Percentiles rank a stretch among this genome's conserved stretches.
These are phyloP conservation scores for Penstemon newberryi DNA, from an alignment of 257 asterid species.

Conservation along the genomic window DNA sequence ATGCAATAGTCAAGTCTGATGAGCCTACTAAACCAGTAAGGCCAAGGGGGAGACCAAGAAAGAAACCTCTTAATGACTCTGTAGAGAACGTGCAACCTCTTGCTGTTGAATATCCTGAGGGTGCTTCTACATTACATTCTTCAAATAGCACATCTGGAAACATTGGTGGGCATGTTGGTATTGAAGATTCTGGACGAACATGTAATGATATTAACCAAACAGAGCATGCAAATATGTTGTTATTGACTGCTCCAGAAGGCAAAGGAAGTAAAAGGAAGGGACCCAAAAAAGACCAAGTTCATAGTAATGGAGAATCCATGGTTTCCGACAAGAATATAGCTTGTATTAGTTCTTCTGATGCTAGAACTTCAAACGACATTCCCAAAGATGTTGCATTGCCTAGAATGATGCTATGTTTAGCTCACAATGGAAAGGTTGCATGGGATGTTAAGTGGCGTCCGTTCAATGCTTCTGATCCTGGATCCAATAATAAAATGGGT, in stretches of 20 bases:
- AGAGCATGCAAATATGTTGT: constrained; percentile 23
- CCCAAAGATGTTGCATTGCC: constrained; percentile 73
- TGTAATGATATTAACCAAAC: constrained; percentile 24
- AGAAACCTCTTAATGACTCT: constrained; percentile 41
- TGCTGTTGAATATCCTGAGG: constrained; percentile 37
- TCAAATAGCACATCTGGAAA: constrained; percentile 30
- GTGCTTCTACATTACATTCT: constrained; percentile 21
- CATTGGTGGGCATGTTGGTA: constrained; percentile 15
- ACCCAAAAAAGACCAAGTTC: constrained; percentile 30
- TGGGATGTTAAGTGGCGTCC: constrained; percentile 99
- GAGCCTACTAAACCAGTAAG: constrained; percentile 25
- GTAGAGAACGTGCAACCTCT: constrained; percentile 34
- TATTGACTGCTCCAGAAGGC: constrained; percentile 2
- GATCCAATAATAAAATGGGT: constrained; percentile 73
- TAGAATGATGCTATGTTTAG: constrained; percentile 79
- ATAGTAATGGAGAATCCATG: constrained; percentile 32
- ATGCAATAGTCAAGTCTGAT: constrained; percentile 22
- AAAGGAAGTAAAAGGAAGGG: constrained; percentile 34
- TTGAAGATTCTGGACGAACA: constrained; percentile 28
- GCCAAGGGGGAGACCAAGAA: constrained; percentile 48
- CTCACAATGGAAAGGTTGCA: constrained; percentile 90
- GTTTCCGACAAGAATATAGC: constrained; percentile 30
- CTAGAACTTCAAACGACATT: constrained; percentile 32
- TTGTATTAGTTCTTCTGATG: constrained; percentile 28
- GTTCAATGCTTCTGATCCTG: constrained; percentile 38